Conservation (phyloP, 2,329 filamentous ascomycete species). For the Penicillium expansum region DNA sequence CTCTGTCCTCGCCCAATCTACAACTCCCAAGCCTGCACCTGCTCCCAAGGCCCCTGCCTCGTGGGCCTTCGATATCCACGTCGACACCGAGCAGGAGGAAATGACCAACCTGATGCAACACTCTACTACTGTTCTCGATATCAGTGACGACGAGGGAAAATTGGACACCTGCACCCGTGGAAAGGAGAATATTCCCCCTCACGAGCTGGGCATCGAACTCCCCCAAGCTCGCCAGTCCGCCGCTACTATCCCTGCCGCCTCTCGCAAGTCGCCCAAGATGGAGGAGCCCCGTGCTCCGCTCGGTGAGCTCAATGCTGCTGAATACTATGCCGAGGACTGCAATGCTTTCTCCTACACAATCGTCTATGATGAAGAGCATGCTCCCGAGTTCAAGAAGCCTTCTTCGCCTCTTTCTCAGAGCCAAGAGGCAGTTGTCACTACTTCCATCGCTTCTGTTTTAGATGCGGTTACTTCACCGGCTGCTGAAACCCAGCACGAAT, state of each 20-base stretch:
- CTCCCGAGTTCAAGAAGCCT: slow-evolving; percentile 17
- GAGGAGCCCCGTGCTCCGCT: slow-evolving; percentile 66
- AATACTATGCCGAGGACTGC: slow-evolving; percentile 66
- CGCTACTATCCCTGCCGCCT: slow-evolving; percentile 22
- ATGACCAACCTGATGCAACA: slow-evolving; percentile 92
- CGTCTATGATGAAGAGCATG: slow-evolving; percentile 56
- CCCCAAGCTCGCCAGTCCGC: slow-evolving; percentile 37
- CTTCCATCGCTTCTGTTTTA: slow-evolving; percentile 29
- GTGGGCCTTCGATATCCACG: slow-evolving; percentile 94
- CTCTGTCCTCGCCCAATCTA: slow-evolving; percentile 63
- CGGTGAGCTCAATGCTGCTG: slow-evolving; percentile 63
- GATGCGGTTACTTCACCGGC: slow-evolving; percentile 26
- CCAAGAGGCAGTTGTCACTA: slow-evolving; percentile 13
- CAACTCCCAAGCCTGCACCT: slow-evolving; percentile 52
- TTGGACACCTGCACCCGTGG: slow-evolving; percentile 59
- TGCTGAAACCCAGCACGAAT: slow-evolving; percentile 47
- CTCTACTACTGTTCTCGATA: slow-evolving; percentile 79
- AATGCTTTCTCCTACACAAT: slow-evolving; percentile 62
- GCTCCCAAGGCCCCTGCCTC: slow-evolving; percentile 45
- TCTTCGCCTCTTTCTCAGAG: slow-evolving; percentile 3
- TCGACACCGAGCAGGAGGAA: slow-evolving; percentile 86
- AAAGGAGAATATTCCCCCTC: slow-evolving; percentile 91
- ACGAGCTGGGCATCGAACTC: slow-evolving; percentile 58
- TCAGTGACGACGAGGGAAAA: slow-evolving; percentile 77
- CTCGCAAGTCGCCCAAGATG: slow-evolving; percentile 54